phyloP scores from a whole-genome alignment of 805 yeast genomes.

The Nakazawaea sp. region DNA sequence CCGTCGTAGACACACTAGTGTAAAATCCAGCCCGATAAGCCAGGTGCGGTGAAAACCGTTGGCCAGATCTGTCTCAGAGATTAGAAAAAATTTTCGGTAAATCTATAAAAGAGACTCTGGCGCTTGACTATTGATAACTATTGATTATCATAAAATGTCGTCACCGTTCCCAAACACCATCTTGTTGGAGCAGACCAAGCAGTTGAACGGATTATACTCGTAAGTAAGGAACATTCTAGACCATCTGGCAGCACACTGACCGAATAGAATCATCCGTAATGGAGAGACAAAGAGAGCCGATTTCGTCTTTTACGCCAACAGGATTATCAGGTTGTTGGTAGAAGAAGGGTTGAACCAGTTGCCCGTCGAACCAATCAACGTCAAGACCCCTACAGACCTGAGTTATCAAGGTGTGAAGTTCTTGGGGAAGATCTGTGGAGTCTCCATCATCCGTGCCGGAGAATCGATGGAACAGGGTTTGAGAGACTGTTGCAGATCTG shows the following conservation, averaged over 20 bases:
- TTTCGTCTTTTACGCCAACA: constrained; percentile 90
- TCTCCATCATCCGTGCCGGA: constrained; percentile 96
- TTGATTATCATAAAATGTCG: too few relatives aligned
- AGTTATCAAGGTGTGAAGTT: constrained; percentile 72
- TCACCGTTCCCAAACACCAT: constrained; percentile 43
- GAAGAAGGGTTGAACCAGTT: constrained; percentile 93
- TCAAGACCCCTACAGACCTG: constrained; percentile 73
- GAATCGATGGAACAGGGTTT: constrained; percentile 99
- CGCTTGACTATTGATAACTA: too few relatives aligned
- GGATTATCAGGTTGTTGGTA: constrained; percentile 88
- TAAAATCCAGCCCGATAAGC: too few relatives aligned
- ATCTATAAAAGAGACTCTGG: too few relatives aligned
- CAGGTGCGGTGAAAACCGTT: too few relatives aligned
- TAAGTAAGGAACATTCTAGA: constrained; percentile 18
- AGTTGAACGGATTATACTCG: constrained; percentile 78
- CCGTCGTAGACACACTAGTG: too few relatives aligned
- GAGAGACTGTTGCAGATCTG: constrained; percentile 95
- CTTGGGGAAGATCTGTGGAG: constrained; percentile 94
- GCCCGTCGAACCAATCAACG: constrained; percentile 68
- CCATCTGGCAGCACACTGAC: background rate
- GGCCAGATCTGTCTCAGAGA: too few relatives aligned
- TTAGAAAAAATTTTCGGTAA: too few relatives aligned
- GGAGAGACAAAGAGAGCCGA: constrained; percentile 77
- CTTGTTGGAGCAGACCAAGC: constrained; percentile 82
- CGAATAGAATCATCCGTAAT: constrained; percentile 72